Evolutionary conservation across 176 grass and related monocot genomes (phyloP), one percentile per base, ranked within the genome.

Genomic region (Carex myosuroides): DNA sequence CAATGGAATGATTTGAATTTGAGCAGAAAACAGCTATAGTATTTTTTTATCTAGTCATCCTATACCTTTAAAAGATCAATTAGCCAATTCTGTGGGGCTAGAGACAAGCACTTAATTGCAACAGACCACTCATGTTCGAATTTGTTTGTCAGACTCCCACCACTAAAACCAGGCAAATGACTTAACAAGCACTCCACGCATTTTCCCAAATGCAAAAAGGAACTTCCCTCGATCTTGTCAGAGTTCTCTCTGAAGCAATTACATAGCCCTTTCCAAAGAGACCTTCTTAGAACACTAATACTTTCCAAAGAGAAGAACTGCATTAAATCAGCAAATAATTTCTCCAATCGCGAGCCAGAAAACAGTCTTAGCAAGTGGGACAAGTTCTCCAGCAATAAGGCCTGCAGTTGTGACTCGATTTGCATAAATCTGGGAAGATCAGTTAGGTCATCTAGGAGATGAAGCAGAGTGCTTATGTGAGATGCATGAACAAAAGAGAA

Each of bases 391-490:
- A 98, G 85, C 75, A 98, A 85, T 76, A 92, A 59, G 20, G 76
- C 87, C 46, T 98, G 96, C 76, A 89, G 21, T 63, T 87, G 81
- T 77, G 87, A 84, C 76, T 98, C 89, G 79, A 95, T 90, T 89
- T 82, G 92, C 83, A 46, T 87, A 85, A 98, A 95, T 81, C 96
- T 91, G 50, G 91, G 75, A 42, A 95, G 62, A 56, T 98, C 96
- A 65, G 88, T 87, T 84, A 98, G 85, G 84, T 95, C 93, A 86
- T 95, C 92, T 84, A 98, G 79, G 79, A 93, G 88, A 66, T 91
- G 89, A 73, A 95, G 83, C 70, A 93, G 89, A 48, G 89, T 84
- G 39, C 93, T 92, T 78, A 87, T 80, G 65, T 91, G 82, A 81
- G 55, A 83, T 83, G 96, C 92, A 79, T 98, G 93, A 89, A 80